These are phyloP conservation scores for Irpex sp. DNA, from an alignment of 1,284 basidiomycete genomes.

Conservation along the genomic window DNA sequence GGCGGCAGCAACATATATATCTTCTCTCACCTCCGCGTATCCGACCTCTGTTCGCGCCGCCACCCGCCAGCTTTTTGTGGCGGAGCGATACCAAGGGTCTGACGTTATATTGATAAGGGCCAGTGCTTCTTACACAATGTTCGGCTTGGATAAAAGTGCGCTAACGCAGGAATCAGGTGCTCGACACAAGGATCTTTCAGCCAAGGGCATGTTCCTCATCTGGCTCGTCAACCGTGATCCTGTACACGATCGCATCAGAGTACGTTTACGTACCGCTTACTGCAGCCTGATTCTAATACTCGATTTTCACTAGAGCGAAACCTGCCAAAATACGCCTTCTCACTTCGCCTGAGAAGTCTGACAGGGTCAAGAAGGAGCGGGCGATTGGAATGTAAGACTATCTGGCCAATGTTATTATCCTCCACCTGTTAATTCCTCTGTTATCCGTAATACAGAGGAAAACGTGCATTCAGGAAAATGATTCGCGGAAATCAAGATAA, in stretches of 20 bases:
- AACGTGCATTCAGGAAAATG: neutral
- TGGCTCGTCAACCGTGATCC: neutral
- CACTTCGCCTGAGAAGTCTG: neutral
- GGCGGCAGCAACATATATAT: no score
- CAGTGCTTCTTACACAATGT: no score
- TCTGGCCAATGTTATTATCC: neutral
- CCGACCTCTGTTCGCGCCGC: no score
- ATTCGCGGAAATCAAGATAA: neutral
- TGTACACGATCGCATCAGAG: neutral
- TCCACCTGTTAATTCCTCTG: neutral
- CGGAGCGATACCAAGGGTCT: no score
- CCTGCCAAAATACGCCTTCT: neutral
- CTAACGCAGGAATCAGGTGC: neutral
- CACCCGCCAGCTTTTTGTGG: no score
- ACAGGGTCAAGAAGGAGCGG: neutral
- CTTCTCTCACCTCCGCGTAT: no score
- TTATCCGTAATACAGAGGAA: neutral
- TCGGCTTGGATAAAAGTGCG: neutral
- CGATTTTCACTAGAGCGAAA: neutral
- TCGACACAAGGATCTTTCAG: neutral
- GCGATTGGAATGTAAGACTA: neutral
- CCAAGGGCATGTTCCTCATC: neutral
- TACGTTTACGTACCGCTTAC: neutral
- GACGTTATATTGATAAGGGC: no score
- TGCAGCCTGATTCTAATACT: neutral